Evolutionary conservation across 1,284 basidiomycete genomes (phyloP).

Genomic region (Fomes fomentarius): DNA sequence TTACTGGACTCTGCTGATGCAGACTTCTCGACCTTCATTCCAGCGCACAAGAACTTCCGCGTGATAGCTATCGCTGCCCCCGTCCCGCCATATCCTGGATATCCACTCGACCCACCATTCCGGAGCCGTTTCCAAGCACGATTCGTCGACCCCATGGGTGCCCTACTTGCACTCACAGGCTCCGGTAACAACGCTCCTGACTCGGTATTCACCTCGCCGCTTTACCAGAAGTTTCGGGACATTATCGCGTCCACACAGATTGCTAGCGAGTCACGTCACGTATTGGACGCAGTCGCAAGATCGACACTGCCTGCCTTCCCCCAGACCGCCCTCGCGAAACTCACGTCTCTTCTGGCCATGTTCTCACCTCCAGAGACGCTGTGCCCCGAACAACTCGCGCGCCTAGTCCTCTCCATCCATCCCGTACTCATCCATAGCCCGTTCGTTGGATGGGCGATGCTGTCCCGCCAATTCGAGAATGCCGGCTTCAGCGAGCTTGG

Average conservation of each 20-base stretch:
- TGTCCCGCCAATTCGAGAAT: conserved; percentile 56
- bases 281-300: conserved; percentile 53
- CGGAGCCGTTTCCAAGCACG: conserved; percentile 70
- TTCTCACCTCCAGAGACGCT: conserved; percentile 50
- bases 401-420: conserved; percentile 57
- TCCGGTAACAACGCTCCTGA: background rate
- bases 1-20: conserved; percentile 43
- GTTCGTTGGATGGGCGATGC: conserved; percentile 62
- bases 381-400: conserved; percentile 50
- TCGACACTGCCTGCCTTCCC: conserved; percentile 61
- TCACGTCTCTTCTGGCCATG: conserved; percentile 43
- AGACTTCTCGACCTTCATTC: conserved; percentile 46
- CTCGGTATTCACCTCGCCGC: conserved; percentile 17
- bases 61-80: conserved; percentile 69
- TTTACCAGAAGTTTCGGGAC: conserved; percentile 50
- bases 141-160: conserved; percentile 62
- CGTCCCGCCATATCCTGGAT: conserved; percentile 67
- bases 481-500: conserved; percentile 56
- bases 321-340: conserved; percentile 60
- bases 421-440: conserved; percentile 56
- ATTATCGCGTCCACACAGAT: conserved; percentile 64
- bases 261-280: conserved; percentile 56
- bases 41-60: conserved; percentile 64
- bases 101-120: conserved; percentile 70
- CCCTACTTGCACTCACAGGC: conserved; percentile 48